Base-by-base conservation (phyloP, 2,329 filamentous ascomycete genomes). In the Venturia aucupariae region DNA sequence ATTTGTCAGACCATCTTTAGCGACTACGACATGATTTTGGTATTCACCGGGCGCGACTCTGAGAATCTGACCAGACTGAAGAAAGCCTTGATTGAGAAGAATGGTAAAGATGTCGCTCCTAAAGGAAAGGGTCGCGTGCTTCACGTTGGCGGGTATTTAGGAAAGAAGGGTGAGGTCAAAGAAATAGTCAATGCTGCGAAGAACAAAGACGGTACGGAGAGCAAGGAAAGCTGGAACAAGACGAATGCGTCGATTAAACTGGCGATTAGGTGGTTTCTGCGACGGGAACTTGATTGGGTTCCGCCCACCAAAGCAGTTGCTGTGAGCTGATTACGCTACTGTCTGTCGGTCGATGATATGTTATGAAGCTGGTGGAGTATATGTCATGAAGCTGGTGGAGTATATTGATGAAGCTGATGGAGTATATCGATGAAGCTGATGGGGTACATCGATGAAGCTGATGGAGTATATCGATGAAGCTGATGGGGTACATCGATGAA, bases 201-300 rank as follows among this genome's bases (percentile, higher is more conserved):
- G 61, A 35, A 62, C 27, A 38, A 39, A 39, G 61, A 62, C 42
- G 61, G 61, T 6, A 48, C n/a, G 51, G 22, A 62, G 19, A 62
- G 61, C 61, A 44, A 44, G 39, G 41, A 62, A 62, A 62, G 15
- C 42, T 62, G 61, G 61, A 62, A 62, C 32, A 27, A 44, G 46
- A 62, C 61, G 22, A 44, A 30, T 51, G 39, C 61, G n/a, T 38
- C 35, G 13, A 44, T 62, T 7, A 62, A 62, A n/a, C 4, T 62
- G 35, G 61, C 61, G 24, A n/a, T 62, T 10, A 62, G 42, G 42
- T 39, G 35, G 32, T 62, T 62, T 51, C 32, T 62, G 32, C 32
- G 30, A 32, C 35, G 61, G 7, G 61, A 62, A 39, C 17, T 62
- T 46, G 41, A 19, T 6, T 62, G 61, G 61, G 41, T 62, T 10